Conservation (phyloP, 2,329 filamentous ascomycete genomes). For the Ceratocystis lukuohia region DNA sequence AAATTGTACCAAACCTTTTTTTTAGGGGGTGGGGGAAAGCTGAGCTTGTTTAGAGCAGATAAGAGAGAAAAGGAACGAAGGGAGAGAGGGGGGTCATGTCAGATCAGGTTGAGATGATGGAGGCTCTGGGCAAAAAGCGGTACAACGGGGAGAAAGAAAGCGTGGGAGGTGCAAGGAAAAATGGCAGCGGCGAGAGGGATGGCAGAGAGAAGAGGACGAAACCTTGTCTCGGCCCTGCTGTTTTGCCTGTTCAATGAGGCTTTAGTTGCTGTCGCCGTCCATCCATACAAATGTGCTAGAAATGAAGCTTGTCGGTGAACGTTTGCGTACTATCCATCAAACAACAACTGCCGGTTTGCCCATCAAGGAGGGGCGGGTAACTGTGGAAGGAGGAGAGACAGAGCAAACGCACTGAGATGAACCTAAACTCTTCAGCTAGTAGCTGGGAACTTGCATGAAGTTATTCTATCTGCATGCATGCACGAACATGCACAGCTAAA, state of each 20-base stretch:
- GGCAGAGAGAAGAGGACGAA: not conserved
- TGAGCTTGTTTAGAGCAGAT: not conserved
- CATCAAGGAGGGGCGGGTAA: too few species aligned
- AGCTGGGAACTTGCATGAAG: too few species aligned
- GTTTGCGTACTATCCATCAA: too few species aligned
- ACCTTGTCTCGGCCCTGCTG: not conserved
- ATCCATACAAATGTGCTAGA: slow-evolving; percentile 2
- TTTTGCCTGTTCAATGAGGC: not conserved
- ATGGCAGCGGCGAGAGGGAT: not conserved
- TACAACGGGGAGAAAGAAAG: not conserved
- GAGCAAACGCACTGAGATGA: too few species aligned
- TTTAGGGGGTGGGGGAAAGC: not conserved
- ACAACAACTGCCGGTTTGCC: too few species aligned
- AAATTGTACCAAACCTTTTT: not conserved
- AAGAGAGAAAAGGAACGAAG: not conserved
- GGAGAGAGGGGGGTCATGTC: not conserved
- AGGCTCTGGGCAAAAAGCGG: not conserved
- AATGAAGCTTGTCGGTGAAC: too few species aligned
- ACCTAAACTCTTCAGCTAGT: too few species aligned
- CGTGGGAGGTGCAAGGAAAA: not conserved
- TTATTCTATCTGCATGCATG: too few species aligned
- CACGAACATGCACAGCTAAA: too few species aligned
- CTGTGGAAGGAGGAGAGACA: too few species aligned
- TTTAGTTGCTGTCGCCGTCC: not conserved
- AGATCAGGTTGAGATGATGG: not conserved